Evolutionary conservation across 2,329 filamentous ascomycete species (phyloP).

Genomic region (Fusarium sp.): DNA sequence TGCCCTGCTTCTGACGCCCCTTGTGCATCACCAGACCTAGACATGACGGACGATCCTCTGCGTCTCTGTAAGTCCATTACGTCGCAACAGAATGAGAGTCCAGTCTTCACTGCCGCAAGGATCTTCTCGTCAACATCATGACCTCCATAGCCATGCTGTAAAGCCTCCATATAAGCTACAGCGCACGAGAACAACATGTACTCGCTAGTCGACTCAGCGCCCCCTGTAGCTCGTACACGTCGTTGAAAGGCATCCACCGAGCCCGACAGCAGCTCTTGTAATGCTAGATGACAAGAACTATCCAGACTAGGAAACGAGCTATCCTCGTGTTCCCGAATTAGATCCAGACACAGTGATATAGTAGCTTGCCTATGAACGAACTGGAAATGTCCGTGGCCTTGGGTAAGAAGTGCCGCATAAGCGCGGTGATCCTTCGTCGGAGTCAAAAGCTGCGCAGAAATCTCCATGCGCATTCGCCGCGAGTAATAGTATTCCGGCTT

Average conservation of each 20-base stretch:
- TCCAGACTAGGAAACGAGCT: background rate
- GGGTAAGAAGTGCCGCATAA: background rate
- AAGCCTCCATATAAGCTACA: background rate
- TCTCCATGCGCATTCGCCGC: conserved; percentile 1
- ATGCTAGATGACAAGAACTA: background rate
- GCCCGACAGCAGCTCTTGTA: background rate
- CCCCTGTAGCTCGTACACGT: background rate
- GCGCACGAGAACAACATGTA: background rate
- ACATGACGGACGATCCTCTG: background rate
- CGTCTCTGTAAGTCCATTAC: background rate
- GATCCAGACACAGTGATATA: background rate
- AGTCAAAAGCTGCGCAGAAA: background rate
- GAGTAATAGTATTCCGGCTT: conserved; percentile 6
- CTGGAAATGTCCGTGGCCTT: background rate
- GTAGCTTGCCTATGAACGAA: background rate
- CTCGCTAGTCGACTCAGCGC: background rate
- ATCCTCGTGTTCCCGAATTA: background rate
- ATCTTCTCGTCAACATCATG: rapidly evolving
- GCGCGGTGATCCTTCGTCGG: too few species aligned
- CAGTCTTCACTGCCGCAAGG: background rate
- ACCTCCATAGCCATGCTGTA: background rate
- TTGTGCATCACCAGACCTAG: too few species aligned
- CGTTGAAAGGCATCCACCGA: background rate
- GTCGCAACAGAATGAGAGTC: background rate
- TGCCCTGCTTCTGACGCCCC: too few species aligned